Evolutionary conservation across 495 filamentous ascomycete genomes (phyloP), one percentile per base, ranked within the genome.

Genomic region (Trypethelium eluteriae): DNA sequence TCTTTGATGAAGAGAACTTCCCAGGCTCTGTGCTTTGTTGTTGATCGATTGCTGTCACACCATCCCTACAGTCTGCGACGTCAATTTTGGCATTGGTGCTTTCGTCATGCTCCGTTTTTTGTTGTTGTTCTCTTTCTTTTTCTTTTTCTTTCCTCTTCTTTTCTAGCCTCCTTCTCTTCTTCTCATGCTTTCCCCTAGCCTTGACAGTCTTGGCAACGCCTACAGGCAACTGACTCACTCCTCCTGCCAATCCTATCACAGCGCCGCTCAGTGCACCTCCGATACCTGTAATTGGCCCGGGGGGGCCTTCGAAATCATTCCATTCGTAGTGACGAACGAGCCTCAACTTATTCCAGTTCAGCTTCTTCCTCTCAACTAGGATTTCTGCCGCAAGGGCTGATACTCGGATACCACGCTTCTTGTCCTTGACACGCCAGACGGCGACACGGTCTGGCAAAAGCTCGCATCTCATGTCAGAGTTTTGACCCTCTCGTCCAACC

Each of bases 241-340:
- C 87, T 49, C 79, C 76, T 32, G 83, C 81, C 12, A 84, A 77
- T 44, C 82, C 81, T 0, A 81, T 80, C 0, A 87, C 70, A 3
- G 81, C 81, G 5, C 79, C 76, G 35, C 83, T 73, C 2, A 90
- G 65, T 3, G 86, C 86, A 0, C 81, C 81, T 7, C 83, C 81
- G 1, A 79, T 76, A 4, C 89, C 89, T 2, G 88, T 88, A 39
- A 92, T 69, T 1, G 89, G 89, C 71, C 91, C 89, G 0, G 88
- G 89, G 0, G 89, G 88, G 0, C 89, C 89, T 64, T 88, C 87
- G 67, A 90, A 91, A 70, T 91, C 89, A 67, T 90, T 90, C 88
- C 88, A 92, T 68, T 90, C 87, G 41, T 81, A 81, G 67, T 90
- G 87, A 39, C 89, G 78, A 2, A 88, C 69, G 25, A 90, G 76